phyloP scores from a whole-genome alignment of 2,329 filamentous ascomycete species.

The Pestalotiopsis sp. region DNA sequence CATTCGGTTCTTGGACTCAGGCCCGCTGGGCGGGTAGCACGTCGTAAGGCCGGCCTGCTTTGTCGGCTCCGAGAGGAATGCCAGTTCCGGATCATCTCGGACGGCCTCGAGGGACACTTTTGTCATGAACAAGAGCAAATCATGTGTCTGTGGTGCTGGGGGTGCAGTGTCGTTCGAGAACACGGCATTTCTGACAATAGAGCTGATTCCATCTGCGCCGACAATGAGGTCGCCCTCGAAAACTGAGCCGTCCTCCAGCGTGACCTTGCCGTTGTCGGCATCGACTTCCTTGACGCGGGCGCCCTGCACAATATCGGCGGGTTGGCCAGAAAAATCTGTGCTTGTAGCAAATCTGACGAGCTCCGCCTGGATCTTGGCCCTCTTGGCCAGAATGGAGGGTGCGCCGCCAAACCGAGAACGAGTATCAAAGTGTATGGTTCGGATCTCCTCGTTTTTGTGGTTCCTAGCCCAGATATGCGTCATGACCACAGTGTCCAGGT shows the following conservation, averaged over 20 bases:
- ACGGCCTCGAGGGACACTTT: conserved; percentile 19
- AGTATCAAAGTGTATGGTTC: conserved; percentile 23
- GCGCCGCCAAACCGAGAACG: conserved; percentile 19
- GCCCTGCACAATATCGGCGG: background rate
- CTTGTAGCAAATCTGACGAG: conserved; percentile 23
- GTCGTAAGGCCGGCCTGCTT: conserved; percentile 20
- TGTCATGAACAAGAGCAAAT: conserved; percentile 19
- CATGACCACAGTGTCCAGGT: conserved; percentile 23
- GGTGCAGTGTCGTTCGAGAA: background rate
- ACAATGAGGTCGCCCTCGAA: background rate
- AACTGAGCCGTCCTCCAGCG: background rate
- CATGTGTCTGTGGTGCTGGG: background rate
- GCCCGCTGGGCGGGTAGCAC: conserved; percentile 13
- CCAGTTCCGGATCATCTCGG: conserved; percentile 17
- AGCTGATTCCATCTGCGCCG: conserved; percentile 14
- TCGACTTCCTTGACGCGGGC: background rate
- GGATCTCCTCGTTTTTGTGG: conserved; percentile 19
- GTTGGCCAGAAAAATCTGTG: background rate
- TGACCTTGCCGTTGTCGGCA: background rate
- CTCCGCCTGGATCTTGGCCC: conserved; percentile 22
- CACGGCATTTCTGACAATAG: background rate
- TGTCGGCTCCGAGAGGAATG: conserved; percentile 20
- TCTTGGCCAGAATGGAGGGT: conserved; percentile 21
- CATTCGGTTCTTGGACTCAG: conserved; percentile 19
- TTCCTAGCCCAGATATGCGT: conserved; percentile 22